These are phyloP conservation scores for Phanerochaete sordida DNA, from an alignment of 768 basidiomycete genomes.

Conservation along the genomic window DNA sequence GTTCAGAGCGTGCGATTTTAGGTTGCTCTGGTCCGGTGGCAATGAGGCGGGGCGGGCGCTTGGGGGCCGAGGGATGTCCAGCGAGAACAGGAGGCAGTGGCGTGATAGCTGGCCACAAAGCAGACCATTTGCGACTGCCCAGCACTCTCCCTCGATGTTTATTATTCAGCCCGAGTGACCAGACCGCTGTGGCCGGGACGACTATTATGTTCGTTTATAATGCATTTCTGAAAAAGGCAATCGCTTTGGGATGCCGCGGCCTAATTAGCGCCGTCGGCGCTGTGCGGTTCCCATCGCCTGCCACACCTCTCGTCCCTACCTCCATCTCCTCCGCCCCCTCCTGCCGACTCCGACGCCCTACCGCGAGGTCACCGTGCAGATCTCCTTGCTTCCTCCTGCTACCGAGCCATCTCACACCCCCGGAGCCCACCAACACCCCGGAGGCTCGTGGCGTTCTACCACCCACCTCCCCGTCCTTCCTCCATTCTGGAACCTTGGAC, in stretches of 20 bases:
- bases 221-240: neutral
- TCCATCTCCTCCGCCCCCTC: neutral
- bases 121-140: too few relatives aligned
- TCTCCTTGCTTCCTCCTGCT: neutral
- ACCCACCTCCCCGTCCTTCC: neutral
- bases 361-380: neutral
- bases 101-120: too few relatives aligned
- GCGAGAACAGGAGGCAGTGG: too few relatives aligned
- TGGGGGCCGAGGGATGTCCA: neutral
- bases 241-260: neutral
- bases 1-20: neutral
- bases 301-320: neutral
- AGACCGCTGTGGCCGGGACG: too few relatives aligned
- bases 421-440: neutral
- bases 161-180: too few relatives aligned
- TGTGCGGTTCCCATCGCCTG: neutral
- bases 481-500: neutral
- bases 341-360: neutral
- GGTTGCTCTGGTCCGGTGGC: neutral
- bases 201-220: neutral
- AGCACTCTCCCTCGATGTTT: too few relatives aligned
- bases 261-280: neutral
- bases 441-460: neutral
- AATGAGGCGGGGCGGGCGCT: neutral
- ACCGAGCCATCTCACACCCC: neutral